A percentile compares a stretch with the other conserved stretches of the same genome.
These are phyloP conservation scores for Lactarius hengduanensis DNA, from an alignment of 768 basidiomycete genomes.

Conservation along the genomic window DNA sequence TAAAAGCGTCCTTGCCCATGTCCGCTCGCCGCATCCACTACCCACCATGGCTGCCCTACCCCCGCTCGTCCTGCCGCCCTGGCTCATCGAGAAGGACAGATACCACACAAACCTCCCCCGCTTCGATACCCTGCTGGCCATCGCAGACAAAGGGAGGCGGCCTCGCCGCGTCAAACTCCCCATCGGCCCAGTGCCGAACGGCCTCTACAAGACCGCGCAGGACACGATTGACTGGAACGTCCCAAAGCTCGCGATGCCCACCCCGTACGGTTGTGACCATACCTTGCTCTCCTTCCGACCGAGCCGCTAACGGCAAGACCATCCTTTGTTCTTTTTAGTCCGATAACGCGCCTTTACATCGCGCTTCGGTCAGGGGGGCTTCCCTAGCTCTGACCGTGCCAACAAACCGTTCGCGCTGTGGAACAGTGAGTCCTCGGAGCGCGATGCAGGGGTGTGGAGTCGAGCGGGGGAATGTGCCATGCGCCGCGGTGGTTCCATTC, in stretches of 20 bases:
- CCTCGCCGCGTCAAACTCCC: constrained; percentile 10
- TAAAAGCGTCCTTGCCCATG: background rate
- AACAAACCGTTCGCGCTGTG: background rate
- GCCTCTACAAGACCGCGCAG: constrained; percentile 22
- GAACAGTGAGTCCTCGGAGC: background rate
- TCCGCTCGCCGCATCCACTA: background rate
- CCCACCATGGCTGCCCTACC: constrained; percentile 2
- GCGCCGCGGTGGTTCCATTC: background rate
- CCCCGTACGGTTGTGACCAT: background rate
- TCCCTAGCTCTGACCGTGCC: background rate
- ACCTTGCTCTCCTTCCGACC: background rate
- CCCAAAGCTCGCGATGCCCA: constrained; percentile 17
- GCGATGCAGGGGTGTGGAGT: background rate
- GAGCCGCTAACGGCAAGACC: background rate
- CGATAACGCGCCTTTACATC: background rate
- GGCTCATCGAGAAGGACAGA: constrained; percentile 12
- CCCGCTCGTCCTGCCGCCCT: constrained; percentile 16
- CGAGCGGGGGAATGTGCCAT: background rate
- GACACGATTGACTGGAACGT: constrained; percentile 17
- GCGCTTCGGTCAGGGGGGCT: background rate
- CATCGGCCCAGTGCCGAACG: constrained; percentile 17
- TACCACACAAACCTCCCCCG: constrained; percentile 15
- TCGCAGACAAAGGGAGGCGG: constrained; percentile 20
- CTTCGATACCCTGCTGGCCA: constrained; percentile 13
- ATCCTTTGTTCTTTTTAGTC: background rate